Conservation (phyloP, 2,329 filamentous ascomycete genomes). For the Decorospora gaudefroyi region DNA sequence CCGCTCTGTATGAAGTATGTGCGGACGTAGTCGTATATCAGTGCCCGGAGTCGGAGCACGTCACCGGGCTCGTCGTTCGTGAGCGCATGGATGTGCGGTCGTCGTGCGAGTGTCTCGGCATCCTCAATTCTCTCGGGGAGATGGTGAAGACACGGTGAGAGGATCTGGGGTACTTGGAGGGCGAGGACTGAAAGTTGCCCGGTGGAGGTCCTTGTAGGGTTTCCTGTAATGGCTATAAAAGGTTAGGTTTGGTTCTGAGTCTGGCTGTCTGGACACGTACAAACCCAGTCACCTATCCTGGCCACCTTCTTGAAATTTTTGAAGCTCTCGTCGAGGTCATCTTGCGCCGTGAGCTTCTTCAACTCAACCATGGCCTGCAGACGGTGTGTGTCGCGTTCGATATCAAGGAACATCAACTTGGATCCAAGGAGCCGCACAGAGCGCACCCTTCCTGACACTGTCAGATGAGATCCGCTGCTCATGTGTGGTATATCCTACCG, state of each 20-base stretch:
- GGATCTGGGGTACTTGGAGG: constrained; percentile 67
- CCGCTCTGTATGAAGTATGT: constrained; percentile 70
- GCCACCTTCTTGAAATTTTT: constrained; percentile 68
- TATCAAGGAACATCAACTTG: constrained; percentile 82
- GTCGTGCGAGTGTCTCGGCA: constrained; percentile 71
- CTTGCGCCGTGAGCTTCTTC: constrained; percentile 52
- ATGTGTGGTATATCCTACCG: constrained; percentile 31
- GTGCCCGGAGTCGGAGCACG: constrained; percentile 72
- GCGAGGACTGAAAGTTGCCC: constrained; percentile 78
- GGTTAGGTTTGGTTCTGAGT: constrained; percentile 16
- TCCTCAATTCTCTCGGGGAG: constrained; percentile 73
- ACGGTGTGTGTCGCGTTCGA: constrained; percentile 71
- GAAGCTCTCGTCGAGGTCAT: constrained; percentile 53
- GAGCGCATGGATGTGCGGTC: constrained; percentile 85
- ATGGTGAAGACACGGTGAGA: constrained; percentile 78
- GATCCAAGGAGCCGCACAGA: constrained; percentile 72
- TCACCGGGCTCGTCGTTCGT: constrained; percentile 71
- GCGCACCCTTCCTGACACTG: constrained; percentile 69
- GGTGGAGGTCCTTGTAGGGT: constrained; percentile 68
- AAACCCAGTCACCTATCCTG: constrained; percentile 80
- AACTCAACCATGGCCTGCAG: constrained; percentile 79
- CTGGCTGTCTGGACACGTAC: constrained; percentile 57
- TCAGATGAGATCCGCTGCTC: constrained; percentile 27
- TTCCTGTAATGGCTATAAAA: constrained; percentile 66
- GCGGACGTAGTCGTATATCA: constrained; percentile 74